phyloP scores from a whole-genome alignment of 1,139 yeast genomes.

The Saccharomycopsis hybrid region DNA sequence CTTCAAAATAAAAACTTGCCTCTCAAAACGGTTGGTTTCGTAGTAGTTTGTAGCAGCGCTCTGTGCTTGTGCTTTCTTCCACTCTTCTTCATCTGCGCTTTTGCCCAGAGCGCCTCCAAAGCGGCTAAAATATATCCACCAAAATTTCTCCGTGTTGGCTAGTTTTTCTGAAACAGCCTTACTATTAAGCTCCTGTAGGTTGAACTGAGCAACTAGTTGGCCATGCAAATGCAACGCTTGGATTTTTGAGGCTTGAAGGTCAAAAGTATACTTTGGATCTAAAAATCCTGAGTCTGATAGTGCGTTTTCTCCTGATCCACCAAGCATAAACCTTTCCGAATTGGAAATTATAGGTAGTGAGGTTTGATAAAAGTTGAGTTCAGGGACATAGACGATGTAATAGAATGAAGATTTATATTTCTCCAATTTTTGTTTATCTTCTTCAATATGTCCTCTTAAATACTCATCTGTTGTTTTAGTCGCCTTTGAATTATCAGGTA shows the following conservation, averaged over 20 bases:
- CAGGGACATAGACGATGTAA: slow-evolving; percentile 18
- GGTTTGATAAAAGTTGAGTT: slow-evolving; percentile 18
- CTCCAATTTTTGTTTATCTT: slow-evolving; percentile 14
- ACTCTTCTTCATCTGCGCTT: neutral
- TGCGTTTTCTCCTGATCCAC: neutral
- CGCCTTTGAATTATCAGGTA: too few species aligned
- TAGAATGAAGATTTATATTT: slow-evolving; percentile 15
- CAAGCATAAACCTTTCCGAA: slow-evolving; percentile 2
- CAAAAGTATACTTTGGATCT: slow-evolving; percentile 19
- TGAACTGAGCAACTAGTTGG: slow-evolving; percentile 14
- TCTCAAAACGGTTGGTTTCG: slow-evolving; percentile 2
- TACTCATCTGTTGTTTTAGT: slow-evolving; percentile 7
- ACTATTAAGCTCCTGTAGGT: neutral
- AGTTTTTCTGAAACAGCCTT: slow-evolving; percentile 10
- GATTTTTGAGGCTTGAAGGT: slow-evolving; percentile 16
- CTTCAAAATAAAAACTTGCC: slow-evolving; percentile 15
- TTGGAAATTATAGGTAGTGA: slow-evolving; percentile 19
- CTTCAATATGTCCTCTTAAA: slow-evolving; percentile 12
- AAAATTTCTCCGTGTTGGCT: slow-evolving; percentile 19
- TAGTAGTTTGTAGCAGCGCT: neutral
- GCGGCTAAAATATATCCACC: slow-evolving; percentile 19
- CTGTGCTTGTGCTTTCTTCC: neutral
- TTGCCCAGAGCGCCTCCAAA: neutral
- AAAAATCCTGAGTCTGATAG: slow-evolving; percentile 17
- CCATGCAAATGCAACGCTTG: slow-evolving; percentile 18